Base-by-base conservation (phyloP, 2,329 filamentous ascomycete species). In the Diaporthe eres region DNA sequence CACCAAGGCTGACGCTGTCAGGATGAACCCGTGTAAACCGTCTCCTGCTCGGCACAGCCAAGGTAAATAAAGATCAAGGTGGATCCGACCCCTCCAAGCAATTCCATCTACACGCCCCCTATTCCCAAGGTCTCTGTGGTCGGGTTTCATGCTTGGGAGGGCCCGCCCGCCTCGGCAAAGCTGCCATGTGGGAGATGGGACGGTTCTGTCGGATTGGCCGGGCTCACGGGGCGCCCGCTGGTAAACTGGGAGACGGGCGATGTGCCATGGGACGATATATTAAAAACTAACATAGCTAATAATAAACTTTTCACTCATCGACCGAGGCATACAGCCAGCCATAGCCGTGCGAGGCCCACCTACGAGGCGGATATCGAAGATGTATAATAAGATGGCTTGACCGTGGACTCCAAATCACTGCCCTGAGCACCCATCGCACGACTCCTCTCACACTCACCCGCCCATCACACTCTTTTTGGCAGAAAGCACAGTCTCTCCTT, bases 11-110 rank as follows among this genome's bases (percentile, higher is more conserved):
- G 47, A 68, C 28, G 34, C 22, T 34, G 31, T 39, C 47, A 68
- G 65, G 65, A 39, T 68, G 65, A 51, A 39, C 47, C 65, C 15
- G 49, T 39, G 31, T 3, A 34, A 15, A 15, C 17, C 12, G 22
- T 25, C 12, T 13, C 31, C 13, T 68, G 19, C 28, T 53, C 34
- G 31, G 47, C 31, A 19, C 31, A 53, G 47, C 34, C 65, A 25
- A 68, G 63, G 63, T 68, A 68, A 68, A 68, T 39, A 39, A 28
- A 68, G 22, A 53, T 19, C 42, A 31, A 53, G 31, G 63, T 68
- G 47, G 65, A 53, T 39, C 17, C 22, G 60, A 28, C 25, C 8
- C 25, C n/a, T 25, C 60, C 60, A 31, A 19, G 65, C 65, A 53
- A 68, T 68, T 17, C 65, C 47, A 68, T 31, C 63, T 22, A 13